A percentile compares a stretch with the other conserved stretches of the same genome.
Evolutionary conservation across 2,329 filamentous ascomycete species (phyloP).

Genomic region (Xylariomycetidae sp.): DNA sequence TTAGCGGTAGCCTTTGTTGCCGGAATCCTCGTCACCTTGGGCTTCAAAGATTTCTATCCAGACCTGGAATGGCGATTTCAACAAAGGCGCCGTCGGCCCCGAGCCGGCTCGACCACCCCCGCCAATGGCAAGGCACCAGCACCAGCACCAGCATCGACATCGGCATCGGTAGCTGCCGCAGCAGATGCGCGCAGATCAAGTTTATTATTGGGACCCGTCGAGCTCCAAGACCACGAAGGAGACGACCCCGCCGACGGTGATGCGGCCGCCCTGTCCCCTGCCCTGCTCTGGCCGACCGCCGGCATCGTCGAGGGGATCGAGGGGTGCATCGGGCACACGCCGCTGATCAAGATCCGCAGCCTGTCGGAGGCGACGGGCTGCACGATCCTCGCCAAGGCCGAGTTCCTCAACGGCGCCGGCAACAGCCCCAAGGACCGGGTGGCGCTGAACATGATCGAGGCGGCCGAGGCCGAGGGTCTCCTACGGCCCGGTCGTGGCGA

Average conservation of each 20-base stretch:
- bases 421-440: constrained; percentile 94
- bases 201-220: constrained; percentile 45
- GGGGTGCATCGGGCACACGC: constrained; percentile 89
- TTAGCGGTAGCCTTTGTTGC: constrained; percentile 70
- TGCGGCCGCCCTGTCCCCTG: no score
- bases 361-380: constrained; percentile 84
- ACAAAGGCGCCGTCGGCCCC: constrained; percentile 19
- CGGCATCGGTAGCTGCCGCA: constrained; percentile 8
- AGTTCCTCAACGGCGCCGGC: constrained; percentile 93
- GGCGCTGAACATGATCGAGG: constrained; percentile 79
- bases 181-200: constrained; percentile 32
- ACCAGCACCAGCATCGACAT: constrained; percentile 42
- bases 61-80: constrained; percentile 65
- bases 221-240: constrained; percentile 52
- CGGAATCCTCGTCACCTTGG: constrained; percentile 69
- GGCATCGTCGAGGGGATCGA: constrained; percentile 75
- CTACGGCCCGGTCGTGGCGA: constrained; percentile 78
- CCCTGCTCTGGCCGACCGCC: constrained; percentile 16
- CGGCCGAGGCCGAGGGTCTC: constrained; percentile 73
- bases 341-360: constrained; percentile 78
- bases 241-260: constrained; percentile 13
- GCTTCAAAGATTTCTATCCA: constrained; percentile 75
- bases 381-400: constrained; percentile 86
- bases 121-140: no score
- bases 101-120: no score